Conservation (phyloP, 2,329 filamentous ascomycete species). For the Penicillium paneum region DNA sequence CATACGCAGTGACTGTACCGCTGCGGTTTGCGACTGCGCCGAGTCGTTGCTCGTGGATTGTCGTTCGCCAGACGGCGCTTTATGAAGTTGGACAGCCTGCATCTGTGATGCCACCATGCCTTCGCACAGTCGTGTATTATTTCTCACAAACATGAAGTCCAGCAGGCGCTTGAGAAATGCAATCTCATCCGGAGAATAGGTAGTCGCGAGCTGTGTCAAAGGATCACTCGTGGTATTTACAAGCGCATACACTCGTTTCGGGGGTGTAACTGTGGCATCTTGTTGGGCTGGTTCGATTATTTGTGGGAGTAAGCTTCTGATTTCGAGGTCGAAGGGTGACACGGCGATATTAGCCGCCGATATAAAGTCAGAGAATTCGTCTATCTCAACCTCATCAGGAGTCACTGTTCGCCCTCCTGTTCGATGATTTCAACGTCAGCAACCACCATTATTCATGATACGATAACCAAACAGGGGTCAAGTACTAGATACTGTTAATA, state of each 20-base stretch:
- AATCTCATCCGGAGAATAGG: slow-evolving; percentile 76
- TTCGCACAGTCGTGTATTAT: slow-evolving; percentile 77
- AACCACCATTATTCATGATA: neutral
- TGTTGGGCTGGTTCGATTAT: slow-evolving; percentile 43
- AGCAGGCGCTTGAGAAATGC: slow-evolving; percentile 83
- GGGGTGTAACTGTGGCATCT: slow-evolving; percentile 1
- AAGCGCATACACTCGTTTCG: slow-evolving; percentile 69
- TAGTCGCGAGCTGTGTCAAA: slow-evolving; percentile 82
- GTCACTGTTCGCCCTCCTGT: slow-evolving; percentile 49
- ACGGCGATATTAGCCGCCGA: slow-evolving; percentile 67
- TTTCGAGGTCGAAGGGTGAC: slow-evolving; percentile 80
- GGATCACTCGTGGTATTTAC: slow-evolving; percentile 86
- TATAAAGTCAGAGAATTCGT: slow-evolving; percentile 67
- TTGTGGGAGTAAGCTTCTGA: slow-evolving; percentile 72
- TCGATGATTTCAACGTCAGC: neutral
- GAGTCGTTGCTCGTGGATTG: slow-evolving; percentile 43
- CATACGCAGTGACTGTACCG: slow-evolving; percentile 62
- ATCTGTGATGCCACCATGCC: slow-evolving; percentile 77
- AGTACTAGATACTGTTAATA: slow-evolving; percentile 60
- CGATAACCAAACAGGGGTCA: neutral
- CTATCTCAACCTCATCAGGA: slow-evolving; percentile 63
- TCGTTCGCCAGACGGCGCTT: slow-evolving; percentile 38
- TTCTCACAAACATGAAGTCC: slow-evolving; percentile 85
- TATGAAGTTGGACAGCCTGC: slow-evolving; percentile 69
- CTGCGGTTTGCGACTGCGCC: slow-evolving; percentile 34